Percentiles rank a stretch among this genome's conserved stretches.
Conservation (phyloP, 306 rosid species). For the Gleditsia sinensis region DNA sequence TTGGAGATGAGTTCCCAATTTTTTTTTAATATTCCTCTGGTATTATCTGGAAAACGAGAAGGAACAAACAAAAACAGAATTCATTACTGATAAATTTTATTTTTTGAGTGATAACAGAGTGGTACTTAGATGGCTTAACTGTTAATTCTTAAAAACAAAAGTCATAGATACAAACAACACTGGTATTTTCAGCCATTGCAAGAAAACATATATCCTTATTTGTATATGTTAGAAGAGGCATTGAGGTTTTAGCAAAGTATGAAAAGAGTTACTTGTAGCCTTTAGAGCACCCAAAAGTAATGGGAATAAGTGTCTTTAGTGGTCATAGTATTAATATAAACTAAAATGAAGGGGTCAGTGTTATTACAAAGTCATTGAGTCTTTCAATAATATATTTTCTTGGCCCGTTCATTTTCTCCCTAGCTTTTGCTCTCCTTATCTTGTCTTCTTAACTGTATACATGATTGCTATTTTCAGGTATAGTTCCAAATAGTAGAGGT, state of each 20-base stretch:
- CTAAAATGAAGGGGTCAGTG: background rate
- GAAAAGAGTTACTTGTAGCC: background rate
- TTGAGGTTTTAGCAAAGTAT: background rate
- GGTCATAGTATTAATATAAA: background rate
- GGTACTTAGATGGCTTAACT: slow-evolving; percentile 20
- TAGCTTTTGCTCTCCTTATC: background rate
- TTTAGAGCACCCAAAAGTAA: background rate
- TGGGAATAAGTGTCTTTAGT: background rate
- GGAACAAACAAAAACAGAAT: background rate
- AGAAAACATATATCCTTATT: background rate
- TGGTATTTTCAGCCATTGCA: background rate
- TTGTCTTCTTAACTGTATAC: background rate
- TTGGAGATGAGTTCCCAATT: background rate
- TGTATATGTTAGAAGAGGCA: background rate
- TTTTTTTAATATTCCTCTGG: background rate
- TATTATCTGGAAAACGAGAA: background rate
- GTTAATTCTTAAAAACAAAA: slow-evolving; percentile 5
- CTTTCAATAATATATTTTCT: background rate
- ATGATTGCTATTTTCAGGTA: slow-evolving; percentile 57
- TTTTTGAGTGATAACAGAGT: background rate
- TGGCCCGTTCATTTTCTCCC: background rate
- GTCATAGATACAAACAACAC: background rate
- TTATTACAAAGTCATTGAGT: background rate
- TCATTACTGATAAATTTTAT: slow-evolving; percentile 13
- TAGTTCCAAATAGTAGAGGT: slow-evolving; percentile 81